These are phyloP conservation scores for Graphilbum sp. DNA, from an alignment of 2,329 filamentous ascomycete genomes.

Conservation along the genomic window DNA sequence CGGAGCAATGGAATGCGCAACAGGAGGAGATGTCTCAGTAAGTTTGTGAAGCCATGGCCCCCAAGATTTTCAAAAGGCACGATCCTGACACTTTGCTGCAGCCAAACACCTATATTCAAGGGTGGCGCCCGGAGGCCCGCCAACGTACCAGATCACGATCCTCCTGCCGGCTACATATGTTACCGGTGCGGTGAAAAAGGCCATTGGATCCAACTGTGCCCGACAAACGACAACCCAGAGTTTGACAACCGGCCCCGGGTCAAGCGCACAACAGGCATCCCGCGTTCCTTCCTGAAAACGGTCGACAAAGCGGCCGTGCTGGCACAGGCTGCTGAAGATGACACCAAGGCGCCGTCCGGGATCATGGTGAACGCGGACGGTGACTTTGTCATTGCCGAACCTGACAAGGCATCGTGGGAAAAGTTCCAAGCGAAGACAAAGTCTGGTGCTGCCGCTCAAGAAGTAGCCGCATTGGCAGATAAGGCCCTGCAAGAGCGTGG, in stretches of 20 bases:
- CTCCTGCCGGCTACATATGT: slow-evolving; percentile 87
- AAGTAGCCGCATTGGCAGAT: slow-evolving; percentile 59
- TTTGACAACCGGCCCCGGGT: slow-evolving; percentile 88
- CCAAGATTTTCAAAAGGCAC: background rate
- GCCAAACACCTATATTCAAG: slow-evolving; percentile 47
- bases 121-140: slow-evolving; percentile 47
- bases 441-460: slow-evolving; percentile 66
- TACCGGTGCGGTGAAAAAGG: slow-evolving; percentile 94
- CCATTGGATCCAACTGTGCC: slow-evolving; percentile 98
- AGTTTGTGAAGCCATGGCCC: slow-evolving; percentile 15
- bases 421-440: slow-evolving; percentile 92
- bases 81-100: slow-evolving; percentile 20
- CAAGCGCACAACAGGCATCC: slow-evolving; percentile 93
- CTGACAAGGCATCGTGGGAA: slow-evolving; percentile 92
- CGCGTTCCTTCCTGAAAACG: slow-evolving; percentile 85
- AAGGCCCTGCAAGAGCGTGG: slow-evolving; percentile 80
- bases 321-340: slow-evolving; percentile 59
- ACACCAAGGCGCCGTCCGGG: slow-evolving; percentile 64
- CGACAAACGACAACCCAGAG: slow-evolving; percentile 94
- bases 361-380: slow-evolving; percentile 97
- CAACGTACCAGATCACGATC: slow-evolving; percentile 81
- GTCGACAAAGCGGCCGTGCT: slow-evolving; percentile 78
- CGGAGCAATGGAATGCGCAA: slow-evolving; percentile 82
- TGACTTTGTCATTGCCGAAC: slow-evolving; percentile 91
- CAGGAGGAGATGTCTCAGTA: slow-evolving; percentile 84